Base-by-base conservation (phyloP, 768 basidiomycete genomes). In the Tephrocybe sp. region DNA sequence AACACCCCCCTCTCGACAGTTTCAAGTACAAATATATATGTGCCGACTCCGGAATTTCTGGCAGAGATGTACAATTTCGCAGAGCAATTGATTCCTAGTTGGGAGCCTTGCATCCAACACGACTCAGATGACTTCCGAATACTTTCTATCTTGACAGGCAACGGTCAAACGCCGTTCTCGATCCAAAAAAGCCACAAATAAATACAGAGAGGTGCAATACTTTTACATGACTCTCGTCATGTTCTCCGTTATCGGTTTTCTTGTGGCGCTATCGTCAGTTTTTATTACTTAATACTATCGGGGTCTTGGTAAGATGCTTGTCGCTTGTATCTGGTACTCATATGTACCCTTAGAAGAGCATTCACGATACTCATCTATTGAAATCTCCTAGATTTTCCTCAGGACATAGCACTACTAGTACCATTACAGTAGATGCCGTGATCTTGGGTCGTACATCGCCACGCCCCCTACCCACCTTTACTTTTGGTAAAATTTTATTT, bases 51-150 rank as follows among this genome's bases (percentile, higher is more conserved):
- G 7, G 46, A 47, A 26, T 31, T 27, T 2, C 24, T 44, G 11
- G 40, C 34, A 28, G 39, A n/a, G n/a, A 46, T 11, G 15, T 48
- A 15, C 30, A 37, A 19, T 34, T 26, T 4, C 36, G 34, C 45
- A 5, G 9, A 25, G 15, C 35, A 36, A 22, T 19, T 47, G 11
- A 47, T 47, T 19, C 36, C 19, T 9, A 47, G 34, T 30, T 16
- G 35, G 6, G 45, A 47, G 28, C 15, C 26, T 16, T 27, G 31
- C 25, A 48, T 49, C 6, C 31, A 56, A 22, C 38, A 47, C 8
- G 54, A 55, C 25, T n/a, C n/a, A n/a, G n/a, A n/a, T n/a, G 50
- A 55, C 12, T 42, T 55, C 15, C 44, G 35, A 32, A 31, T 25
- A 1, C 32, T 46, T 21, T 34, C 38, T 25, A 21, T 21, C 16